Evolutionary conservation across 345 rosid genomes (phyloP).

Genomic region (Eucalyptus sp.): DNA sequence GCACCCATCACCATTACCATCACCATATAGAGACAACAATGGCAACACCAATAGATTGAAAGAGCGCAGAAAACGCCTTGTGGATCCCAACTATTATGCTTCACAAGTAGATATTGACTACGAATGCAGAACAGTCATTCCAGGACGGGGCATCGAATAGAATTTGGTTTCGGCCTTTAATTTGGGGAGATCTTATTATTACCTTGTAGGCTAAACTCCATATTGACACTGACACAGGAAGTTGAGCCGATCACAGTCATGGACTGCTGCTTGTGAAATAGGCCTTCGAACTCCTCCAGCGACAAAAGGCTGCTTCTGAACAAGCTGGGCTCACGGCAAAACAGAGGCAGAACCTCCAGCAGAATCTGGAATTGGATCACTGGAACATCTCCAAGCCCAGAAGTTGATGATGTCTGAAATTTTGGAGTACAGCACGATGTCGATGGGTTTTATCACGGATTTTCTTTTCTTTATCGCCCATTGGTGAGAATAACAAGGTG

Average conservation of each 20-base stretch:
- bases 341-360: slow-evolving; percentile 55
- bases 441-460: not conserved
- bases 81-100: not conserved
- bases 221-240: not conserved
- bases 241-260: not conserved
- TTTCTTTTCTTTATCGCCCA: not conserved
- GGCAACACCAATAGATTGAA: too few relatives aligned
- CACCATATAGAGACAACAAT: too few relatives aligned
- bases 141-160: not conserved
- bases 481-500: not conserved
- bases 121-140: not conserved
- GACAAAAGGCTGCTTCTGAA: slow-evolving; percentile 88
- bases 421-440: not conserved
- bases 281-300: slow-evolving; percentile 52
- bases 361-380: slow-evolving; percentile 99
- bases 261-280: not conserved
- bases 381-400: slow-evolving; percentile 39
- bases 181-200: not conserved
- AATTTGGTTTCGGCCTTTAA: not conserved
- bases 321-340: slow-evolving; percentile 68
- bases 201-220: not conserved
- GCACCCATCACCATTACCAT: too few relatives aligned
- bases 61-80: accelerated
- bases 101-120: not conserved
- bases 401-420: slow-evolving; percentile 1